Conservation (phyloP, 202 grass and related monocot genomes). For the Schoenoplectus tabernaemontani region DNA sequence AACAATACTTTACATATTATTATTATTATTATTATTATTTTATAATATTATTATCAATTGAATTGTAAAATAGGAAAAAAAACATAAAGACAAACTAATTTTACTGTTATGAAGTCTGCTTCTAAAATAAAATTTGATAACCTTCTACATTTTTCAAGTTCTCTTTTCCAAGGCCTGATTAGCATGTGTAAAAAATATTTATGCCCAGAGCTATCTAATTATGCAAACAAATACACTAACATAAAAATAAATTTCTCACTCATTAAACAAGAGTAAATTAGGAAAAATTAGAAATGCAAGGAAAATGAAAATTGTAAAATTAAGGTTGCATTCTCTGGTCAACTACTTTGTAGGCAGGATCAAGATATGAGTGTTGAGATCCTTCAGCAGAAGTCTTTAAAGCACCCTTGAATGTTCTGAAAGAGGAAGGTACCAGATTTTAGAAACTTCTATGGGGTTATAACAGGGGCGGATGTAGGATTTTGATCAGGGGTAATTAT, state of each 20-base stretch:
- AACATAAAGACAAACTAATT: neutral
- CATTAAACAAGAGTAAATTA: neutral
- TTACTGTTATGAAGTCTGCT: neutral
- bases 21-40: neutral
- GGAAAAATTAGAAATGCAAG: neutral
- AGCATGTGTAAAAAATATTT: neutral
- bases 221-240: neutral
- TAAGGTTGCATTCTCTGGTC: slow-evolving; percentile 74
- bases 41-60: neutral
- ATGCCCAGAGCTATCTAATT: neutral
- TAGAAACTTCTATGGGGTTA: neutral
- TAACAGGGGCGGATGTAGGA: too few relatives aligned
- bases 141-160: neutral
- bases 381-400: slow-evolving; percentile 1
- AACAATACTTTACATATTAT: neutral
- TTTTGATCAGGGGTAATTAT: too few relatives aligned
- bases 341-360: slow-evolving; percentile 73
- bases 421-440: neutral
- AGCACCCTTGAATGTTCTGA: neutral
- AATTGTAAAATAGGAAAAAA: neutral
- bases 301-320: slow-evolving; percentile 8
- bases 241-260: neutral
- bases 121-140: neutral
- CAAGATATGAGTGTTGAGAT: slow-evolving; percentile 54
- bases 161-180: neutral